Conservation (phyloP, 106 monocot species). For the Triglochin maritima region DNA sequence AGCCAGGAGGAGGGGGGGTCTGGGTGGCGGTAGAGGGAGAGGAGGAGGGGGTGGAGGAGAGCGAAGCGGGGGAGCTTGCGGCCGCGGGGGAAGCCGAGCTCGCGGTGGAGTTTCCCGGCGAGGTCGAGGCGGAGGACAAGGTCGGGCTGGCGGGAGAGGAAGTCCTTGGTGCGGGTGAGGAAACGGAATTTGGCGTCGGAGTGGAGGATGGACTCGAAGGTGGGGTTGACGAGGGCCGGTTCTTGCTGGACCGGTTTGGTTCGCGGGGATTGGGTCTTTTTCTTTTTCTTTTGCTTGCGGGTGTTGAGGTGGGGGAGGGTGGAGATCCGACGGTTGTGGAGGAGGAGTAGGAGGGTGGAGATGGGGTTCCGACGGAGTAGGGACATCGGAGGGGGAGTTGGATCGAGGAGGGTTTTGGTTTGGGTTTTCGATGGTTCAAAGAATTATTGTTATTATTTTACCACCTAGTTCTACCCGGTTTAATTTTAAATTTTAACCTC, state of each 20-base stretch:
- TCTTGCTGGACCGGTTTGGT: constrained; percentile 44
- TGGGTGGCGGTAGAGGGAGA: constrained; percentile 28
- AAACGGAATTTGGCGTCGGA: constrained; percentile 64
- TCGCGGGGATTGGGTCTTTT: constrained; percentile 53
- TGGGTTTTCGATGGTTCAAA: no score
- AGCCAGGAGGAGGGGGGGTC: constrained; percentile 18
- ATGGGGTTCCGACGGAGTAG: not conserved
- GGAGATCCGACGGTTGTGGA: constrained; percentile 6
- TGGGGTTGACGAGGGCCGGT: constrained; percentile 21
- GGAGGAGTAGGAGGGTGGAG: not conserved
- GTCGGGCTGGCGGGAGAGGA: constrained; percentile 45
- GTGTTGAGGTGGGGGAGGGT: constrained; percentile 45
- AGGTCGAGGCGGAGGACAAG: constrained; percentile 35
- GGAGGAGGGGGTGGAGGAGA: constrained; percentile 46
- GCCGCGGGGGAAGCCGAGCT: constrained; percentile 71
- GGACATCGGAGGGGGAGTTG: not conserved
- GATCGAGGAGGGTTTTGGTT: no score
- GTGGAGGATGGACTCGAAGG: constrained; percentile 42
- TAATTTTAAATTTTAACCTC: no score
- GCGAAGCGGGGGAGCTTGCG: constrained; percentile 37
- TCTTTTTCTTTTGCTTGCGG: constrained; percentile 62
- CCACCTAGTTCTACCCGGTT: no score
- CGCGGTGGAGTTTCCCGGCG: constrained; percentile 62
- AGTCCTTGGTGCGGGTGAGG: constrained; percentile 50
- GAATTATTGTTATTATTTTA: no score